phyloP scores from a whole-genome alignment of 2,329 filamentous ascomycete species.

The Pseudogymnoascus sp. region DNA sequence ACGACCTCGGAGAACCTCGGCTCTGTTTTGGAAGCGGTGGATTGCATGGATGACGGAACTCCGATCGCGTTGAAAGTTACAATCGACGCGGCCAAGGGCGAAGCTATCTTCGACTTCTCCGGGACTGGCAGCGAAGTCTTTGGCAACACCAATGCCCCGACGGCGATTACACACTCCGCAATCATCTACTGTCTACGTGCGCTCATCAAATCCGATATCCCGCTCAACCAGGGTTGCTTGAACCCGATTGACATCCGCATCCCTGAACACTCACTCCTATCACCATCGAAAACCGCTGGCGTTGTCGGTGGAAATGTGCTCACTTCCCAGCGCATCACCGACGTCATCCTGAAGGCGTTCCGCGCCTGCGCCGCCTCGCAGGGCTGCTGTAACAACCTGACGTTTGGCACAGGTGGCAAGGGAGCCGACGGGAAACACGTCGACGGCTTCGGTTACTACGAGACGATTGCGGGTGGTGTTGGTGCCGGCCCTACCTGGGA shows the following conservation, averaged over 20 bases:
- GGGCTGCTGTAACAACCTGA: slow-evolving; percentile 74
- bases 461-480: slow-evolving; percentile 70
- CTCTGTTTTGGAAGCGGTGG: slow-evolving; percentile 63
- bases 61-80: slow-evolving; percentile 68
- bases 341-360: slow-evolving; percentile 74
- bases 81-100: slow-evolving; percentile 66
- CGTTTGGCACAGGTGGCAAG: slow-evolving; percentile 70
- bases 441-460: slow-evolving; percentile 77
- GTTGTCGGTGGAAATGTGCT: slow-evolving; percentile 77
- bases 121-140: slow-evolving; percentile 76
- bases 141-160: slow-evolving; percentile 67
- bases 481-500: slow-evolving; percentile 67
- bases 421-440: slow-evolving; percentile 45
- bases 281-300: slow-evolving; percentile 63
- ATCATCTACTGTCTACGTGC: slow-evolving; percentile 78
- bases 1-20: slow-evolving; percentile 63
- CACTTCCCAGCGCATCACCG: slow-evolving; percentile 70
- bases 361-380: slow-evolving; percentile 68
- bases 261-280: slow-evolving; percentile 61
- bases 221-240: slow-evolving; percentile 75
- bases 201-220: slow-evolving; percentile 73
- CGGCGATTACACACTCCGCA: slow-evolving; percentile 71
- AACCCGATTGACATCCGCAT: slow-evolving; percentile 65
- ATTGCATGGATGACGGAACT: slow-evolving; percentile 83
- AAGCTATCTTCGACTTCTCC: slow-evolving; percentile 70